phyloP scores from a whole-genome alignment of 768 basidiomycete species.

The Scleroderma bovista region DNA sequence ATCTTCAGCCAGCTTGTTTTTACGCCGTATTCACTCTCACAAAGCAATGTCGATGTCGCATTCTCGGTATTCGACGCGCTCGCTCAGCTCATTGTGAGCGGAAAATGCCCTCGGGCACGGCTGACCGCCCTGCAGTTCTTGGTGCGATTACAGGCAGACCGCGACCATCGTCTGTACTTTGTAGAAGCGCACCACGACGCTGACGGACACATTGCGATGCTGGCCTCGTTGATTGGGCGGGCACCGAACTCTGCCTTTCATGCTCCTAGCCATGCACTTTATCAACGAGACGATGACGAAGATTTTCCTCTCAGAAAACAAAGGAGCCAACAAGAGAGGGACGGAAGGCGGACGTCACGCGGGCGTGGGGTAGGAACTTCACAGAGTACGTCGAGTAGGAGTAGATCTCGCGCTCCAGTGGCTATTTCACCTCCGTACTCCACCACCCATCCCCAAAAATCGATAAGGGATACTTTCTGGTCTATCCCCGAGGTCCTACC shows the following conservation, averaged over 20 bases:
- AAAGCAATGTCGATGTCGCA: conserved; percentile 47
- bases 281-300: conserved; percentile 22
- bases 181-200: conserved; percentile 47
- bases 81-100: conserved; percentile 40
- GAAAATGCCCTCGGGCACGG: conserved; percentile 54
- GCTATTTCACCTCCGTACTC: conserved; percentile 23
- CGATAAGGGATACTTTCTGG: conserved; percentile 52
- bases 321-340: conserved; percentile 45
- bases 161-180: conserved; percentile 82
- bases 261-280: neutral
- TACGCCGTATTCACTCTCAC: conserved; percentile 50
- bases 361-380: conserved; percentile 44
- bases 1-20: conserved; percentile 70
- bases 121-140: conserved; percentile 79
- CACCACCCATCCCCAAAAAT: conserved; percentile 26
- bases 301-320: conserved; percentile 36
- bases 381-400: conserved; percentile 48
- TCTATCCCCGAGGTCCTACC: conserved; percentile 58
- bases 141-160: conserved; percentile 83
- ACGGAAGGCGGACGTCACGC: conserved; percentile 46
- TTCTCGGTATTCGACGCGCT: conserved; percentile 49
- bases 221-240: conserved; percentile 64
- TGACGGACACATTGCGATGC: conserved; percentile 49
- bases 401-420: conserved; percentile 51
- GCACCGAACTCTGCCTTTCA: conserved; percentile 20